Percentiles rank a stretch among this genome's conserved stretches.
Evolutionary conservation across 805 yeast genomes (phyloP).

Genomic region (Yarrowia sp.): DNA sequence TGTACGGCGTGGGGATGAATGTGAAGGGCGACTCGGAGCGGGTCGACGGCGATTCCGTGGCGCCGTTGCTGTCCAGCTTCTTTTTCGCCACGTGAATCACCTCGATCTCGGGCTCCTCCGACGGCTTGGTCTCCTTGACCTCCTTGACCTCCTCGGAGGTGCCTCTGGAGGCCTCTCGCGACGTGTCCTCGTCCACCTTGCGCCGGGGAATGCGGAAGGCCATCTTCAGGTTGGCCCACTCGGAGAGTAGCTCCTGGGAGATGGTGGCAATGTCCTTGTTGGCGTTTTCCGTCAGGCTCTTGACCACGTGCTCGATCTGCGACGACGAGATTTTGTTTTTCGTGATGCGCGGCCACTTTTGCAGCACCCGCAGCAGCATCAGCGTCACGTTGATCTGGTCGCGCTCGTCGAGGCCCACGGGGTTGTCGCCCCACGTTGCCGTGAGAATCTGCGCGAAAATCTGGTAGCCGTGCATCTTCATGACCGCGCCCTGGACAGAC

Average conservation of each 20-base stretch:
- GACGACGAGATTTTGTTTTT: constrained; percentile 74
- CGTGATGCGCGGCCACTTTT: constrained; percentile 67
- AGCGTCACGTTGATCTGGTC: constrained; percentile 39
- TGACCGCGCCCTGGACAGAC: constrained; percentile 54
- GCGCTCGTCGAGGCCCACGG: neutral
- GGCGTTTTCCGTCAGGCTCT: constrained; percentile 40
- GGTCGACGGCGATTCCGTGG: neutral
- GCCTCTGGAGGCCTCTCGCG: neutral
- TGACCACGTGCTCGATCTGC: constrained; percentile 64
- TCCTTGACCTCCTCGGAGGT: constrained; percentile 13
- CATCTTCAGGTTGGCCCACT: constrained; percentile 73
- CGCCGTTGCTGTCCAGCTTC: neutral
- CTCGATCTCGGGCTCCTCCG: neutral
- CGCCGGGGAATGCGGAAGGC: constrained; percentile 83
- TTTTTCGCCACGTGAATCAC: neutral
- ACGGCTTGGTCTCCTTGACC: neutral
- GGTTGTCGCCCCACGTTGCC: constrained; percentile 13
- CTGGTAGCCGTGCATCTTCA: constrained; percentile 83
- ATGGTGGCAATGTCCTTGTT: constrained; percentile 39
- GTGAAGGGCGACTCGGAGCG: constrained; percentile 30
- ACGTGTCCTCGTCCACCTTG: constrained; percentile 31
- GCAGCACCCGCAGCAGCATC: constrained; percentile 56
- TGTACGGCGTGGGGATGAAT: constrained; percentile 30
- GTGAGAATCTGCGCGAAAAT: constrained; percentile 61
- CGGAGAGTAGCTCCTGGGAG: constrained; percentile 50